Evolutionary conservation across 2,329 filamentous ascomycete species (phyloP).

Genomic region (Xylaria sp.): DNA sequence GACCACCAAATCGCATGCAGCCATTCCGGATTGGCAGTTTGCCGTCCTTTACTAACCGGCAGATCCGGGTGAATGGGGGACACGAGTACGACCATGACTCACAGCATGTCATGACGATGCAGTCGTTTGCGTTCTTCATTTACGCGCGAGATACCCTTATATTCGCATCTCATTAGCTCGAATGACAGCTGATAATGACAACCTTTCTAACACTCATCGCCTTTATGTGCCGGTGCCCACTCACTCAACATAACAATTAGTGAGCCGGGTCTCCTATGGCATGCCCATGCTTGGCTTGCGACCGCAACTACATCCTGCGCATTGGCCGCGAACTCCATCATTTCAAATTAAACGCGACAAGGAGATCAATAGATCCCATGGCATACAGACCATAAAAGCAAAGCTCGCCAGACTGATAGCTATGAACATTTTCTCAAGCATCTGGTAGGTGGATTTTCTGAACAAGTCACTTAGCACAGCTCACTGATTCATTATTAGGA

Average conservation of each 20-base stretch:
- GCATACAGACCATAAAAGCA: too few species aligned
- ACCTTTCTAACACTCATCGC: background rate
- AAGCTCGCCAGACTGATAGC: too few species aligned
- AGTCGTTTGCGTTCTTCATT: background rate
- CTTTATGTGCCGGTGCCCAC: background rate
- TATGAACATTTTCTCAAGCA: too few species aligned
- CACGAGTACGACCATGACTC: background rate
- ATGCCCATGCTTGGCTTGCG: background rate
- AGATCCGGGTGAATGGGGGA: background rate
- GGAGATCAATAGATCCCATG: too few species aligned
- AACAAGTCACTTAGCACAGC: background rate
- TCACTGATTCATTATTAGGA: background rate
- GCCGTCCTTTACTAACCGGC: constrained; percentile 32
- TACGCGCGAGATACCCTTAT: constrained; percentile 1
- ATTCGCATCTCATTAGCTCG: background rate
- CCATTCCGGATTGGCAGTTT: constrained; percentile 40
- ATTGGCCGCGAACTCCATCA: background rate
- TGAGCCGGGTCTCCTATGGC: background rate
- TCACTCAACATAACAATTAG: background rate
- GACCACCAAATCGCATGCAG: constrained; percentile 26
- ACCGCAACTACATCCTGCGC: background rate
- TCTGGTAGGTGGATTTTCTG: too few species aligned
- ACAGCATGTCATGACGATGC: background rate
- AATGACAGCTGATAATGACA: background rate
- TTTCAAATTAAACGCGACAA: too few species aligned